phyloP scores from a whole-genome alignment of 2,329 filamentous ascomycete genomes.

The Sporothrix brasiliensis region DNA sequence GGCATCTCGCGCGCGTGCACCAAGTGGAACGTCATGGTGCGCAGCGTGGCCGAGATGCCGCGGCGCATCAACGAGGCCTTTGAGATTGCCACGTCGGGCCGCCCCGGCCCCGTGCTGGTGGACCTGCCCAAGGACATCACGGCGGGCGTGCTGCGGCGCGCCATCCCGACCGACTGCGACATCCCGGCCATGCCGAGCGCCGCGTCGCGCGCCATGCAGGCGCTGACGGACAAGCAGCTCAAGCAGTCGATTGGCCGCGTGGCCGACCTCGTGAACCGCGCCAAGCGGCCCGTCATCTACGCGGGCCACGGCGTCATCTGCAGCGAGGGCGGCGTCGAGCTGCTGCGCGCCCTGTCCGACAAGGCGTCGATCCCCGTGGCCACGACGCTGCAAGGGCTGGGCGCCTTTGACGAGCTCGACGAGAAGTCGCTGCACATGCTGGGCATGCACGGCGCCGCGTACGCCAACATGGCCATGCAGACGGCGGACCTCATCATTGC shows the following conservation, averaged over 20 bases:
- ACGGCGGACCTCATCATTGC: slow-evolving; percentile 95
- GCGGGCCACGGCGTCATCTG: slow-evolving; percentile 88
- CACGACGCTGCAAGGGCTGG: slow-evolving; percentile 91
- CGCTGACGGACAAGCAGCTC: slow-evolving; percentile 72
- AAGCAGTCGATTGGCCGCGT: slow-evolving; percentile 73
- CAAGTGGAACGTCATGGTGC: slow-evolving; percentile 99
- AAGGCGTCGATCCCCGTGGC: slow-evolving; percentile 93
- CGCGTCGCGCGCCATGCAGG: slow-evolving; percentile 77
- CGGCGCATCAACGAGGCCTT: slow-evolving; percentile 96
- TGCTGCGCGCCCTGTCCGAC: slow-evolving; percentile 84
- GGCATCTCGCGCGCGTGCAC: slow-evolving; percentile 94
- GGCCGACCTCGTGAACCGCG: slow-evolving; percentile 78
- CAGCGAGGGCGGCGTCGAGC: slow-evolving; percentile 73
- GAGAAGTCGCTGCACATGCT: slow-evolving; percentile 97
- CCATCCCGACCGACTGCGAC: slow-evolving; percentile 75
- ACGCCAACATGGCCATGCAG: slow-evolving; percentile 98
- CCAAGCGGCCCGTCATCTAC: slow-evolving; percentile 94
- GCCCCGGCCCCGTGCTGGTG: slow-evolving; percentile 91
- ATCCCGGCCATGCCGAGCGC: slow-evolving; percentile 83
- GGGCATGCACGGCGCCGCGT: slow-evolving; percentile 96
- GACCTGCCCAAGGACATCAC: slow-evolving; percentile 97
- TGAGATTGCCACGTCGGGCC: slow-evolving; percentile 92
- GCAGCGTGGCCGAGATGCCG: slow-evolving; percentile 89
- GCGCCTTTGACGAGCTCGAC: slow-evolving; percentile 89
- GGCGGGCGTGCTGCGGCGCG: slow-evolving; percentile 75